Conservation (phyloP, 164 flowering plant species). For the Saururus chinensis region DNA sequence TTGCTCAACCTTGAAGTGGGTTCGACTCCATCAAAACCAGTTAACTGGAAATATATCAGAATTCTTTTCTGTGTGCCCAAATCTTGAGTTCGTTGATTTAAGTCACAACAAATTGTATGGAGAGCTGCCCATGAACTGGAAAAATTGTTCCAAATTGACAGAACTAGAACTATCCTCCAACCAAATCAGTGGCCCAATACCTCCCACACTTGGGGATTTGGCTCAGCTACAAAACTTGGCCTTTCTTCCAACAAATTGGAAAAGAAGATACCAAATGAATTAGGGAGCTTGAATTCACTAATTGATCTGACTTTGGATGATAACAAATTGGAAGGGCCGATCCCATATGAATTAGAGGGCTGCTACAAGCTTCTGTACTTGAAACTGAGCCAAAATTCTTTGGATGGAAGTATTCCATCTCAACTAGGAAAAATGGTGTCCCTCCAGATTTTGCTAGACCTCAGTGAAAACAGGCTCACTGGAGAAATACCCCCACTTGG, state of each 20-base stretch:
- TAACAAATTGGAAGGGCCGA: slow-evolving; percentile 14
- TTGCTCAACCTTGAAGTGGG: slow-evolving; percentile 34
- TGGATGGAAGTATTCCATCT: slow-evolving; percentile 18
- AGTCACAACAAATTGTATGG: too few relatives aligned
- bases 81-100: slow-evolving; percentile 2
- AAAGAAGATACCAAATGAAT: slow-evolving; percentile 15
- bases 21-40: slow-evolving; percentile 41
- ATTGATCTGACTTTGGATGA: slow-evolving; percentile 14
- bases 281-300: slow-evolving; percentile 7
- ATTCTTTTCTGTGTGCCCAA: slow-evolving; percentile 26
- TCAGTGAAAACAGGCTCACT: slow-evolving; percentile 16
- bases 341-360: slow-evolving; percentile 18
- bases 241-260: slow-evolving; percentile 12
- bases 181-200: slow-evolving; percentile 14
- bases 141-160: too few relatives aligned
- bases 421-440: slow-evolving; percentile 13
- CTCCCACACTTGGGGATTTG: slow-evolving; percentile 9
- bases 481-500: slow-evolving; percentile 16
- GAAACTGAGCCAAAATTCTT: slow-evolving; percentile 13
- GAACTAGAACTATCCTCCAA: slow-evolving; percentile 9
- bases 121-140: too few relatives aligned
- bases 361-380: slow-evolving; percentile 7
- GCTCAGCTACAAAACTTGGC: slow-evolving; percentile 6
- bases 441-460: slow-evolving; percentile 7
- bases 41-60: slow-evolving; percentile 31